Evolutionary conservation across 129 eudicot genomes (phyloP).

Genomic region (Saussurea involucrata): DNA sequence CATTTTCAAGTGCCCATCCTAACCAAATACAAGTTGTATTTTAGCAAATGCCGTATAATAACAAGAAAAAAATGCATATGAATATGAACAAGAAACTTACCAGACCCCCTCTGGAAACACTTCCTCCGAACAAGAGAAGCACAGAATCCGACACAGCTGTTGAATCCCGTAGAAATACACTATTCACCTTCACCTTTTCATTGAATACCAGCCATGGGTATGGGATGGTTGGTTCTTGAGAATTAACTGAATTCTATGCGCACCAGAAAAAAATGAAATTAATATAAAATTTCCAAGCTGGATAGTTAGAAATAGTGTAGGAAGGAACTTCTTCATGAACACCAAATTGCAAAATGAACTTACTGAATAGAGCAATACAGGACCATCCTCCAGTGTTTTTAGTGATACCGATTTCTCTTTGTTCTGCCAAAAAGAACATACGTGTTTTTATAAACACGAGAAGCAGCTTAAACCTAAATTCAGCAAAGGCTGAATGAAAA

Average conservation of each 20-base stretch:
- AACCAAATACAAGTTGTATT: background rate
- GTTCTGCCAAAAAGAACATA: conserved; percentile 49
- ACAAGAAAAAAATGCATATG: background rate
- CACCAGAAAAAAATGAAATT: conserved; percentile 13
- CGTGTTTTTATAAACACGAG: background rate
- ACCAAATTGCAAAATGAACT: conserved; percentile 21
- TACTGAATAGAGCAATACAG: conserved; percentile 80
- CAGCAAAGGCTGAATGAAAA: background rate
- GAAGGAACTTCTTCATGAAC: background rate
- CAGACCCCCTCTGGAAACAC: conserved; percentile 54
- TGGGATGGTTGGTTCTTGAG: conserved; percentile 73
- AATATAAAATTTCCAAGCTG: background rate
- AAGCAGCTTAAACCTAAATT: background rate
- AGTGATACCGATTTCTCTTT: conserved; percentile 74
- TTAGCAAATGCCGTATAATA: background rate
- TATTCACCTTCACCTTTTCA: conserved; percentile 87
- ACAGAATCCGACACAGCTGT: conserved; percentile 95
- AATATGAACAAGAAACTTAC: conserved; percentile 38
- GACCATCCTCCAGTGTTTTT: conserved; percentile 98
- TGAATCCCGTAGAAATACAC: conserved; percentile 86
- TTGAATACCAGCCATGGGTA: conserved; percentile 95
- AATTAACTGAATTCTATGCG: conserved; percentile 79
- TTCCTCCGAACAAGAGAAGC: conserved; percentile 87
- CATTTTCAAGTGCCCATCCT: conserved; percentile 98
- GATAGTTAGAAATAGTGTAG: background rate